Evolutionary conservation across 2,329 filamentous ascomycete genomes (phyloP).

Genomic region (Fusarium gaditjirri): DNA sequence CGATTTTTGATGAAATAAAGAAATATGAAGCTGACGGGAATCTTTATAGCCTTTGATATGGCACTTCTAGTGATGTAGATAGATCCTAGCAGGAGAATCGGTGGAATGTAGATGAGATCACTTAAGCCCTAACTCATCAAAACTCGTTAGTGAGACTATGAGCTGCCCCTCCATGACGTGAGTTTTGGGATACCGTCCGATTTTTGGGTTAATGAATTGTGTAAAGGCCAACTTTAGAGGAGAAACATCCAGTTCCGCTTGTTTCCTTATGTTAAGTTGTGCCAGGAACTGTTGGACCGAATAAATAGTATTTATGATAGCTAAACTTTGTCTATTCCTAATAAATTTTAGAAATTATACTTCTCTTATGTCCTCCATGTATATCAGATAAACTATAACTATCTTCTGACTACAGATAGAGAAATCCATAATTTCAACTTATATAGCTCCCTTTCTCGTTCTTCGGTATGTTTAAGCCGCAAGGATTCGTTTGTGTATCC

Average conservation of each 20-base stretch:
- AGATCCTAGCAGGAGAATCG: constrained; percentile 11
- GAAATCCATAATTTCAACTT: background rate
- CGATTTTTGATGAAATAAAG: background rate
- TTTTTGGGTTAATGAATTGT: constrained; percentile 9
- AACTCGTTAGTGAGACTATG: constrained; percentile 14
- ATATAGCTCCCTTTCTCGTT: background rate
- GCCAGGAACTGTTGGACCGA: background rate
- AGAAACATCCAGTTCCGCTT: background rate
- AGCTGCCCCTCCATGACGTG: constrained; percentile 44
- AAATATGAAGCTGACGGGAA: background rate
- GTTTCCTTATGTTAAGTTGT: too few species aligned
- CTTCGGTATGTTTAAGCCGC: constrained; percentile 10
- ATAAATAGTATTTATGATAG: background rate
- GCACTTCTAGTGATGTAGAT: background rate
- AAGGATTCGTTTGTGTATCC: constrained; percentile 31
- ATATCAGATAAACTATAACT: background rate
- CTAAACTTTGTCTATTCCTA: background rate
- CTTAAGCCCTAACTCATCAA: constrained; percentile 19
- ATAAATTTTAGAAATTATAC: background rate
- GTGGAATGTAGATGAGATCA: constrained; percentile 37
- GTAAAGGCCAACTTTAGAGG: constrained; percentile 5
- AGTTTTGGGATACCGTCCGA: constrained; percentile 23
- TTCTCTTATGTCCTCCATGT: background rate
- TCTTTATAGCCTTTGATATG: background rate
- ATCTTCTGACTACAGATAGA: background rate